These are phyloP conservation scores for Leccinum pachyderme DNA, from an alignment of 1,284 basidiomycete species.

Conservation along the genomic window DNA sequence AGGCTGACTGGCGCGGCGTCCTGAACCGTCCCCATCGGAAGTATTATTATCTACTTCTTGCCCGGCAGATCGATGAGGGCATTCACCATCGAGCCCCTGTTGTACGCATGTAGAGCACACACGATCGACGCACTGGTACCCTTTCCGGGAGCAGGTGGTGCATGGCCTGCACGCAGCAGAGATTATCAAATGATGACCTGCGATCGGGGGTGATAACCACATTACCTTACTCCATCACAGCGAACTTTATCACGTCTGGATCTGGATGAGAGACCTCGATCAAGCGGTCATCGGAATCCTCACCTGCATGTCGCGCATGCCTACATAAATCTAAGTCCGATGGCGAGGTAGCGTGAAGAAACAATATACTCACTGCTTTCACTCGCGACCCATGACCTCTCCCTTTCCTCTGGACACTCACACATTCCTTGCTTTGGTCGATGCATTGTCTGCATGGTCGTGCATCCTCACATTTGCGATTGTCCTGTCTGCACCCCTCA, in stretches of 20 bases:
- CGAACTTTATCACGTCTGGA: slow-evolving; percentile 56
- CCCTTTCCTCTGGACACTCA: slow-evolving; percentile 49
- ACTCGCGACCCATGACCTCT: slow-evolving; percentile 56
- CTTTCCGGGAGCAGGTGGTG: slow-evolving; percentile 44
- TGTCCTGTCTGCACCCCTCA: slow-evolving; percentile 50
- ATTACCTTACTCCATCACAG: slow-evolving; percentile 52
- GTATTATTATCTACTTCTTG: slow-evolving; percentile 28
- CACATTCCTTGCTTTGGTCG: slow-evolving; percentile 43
- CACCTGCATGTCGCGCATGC: slow-evolving; percentile 59
- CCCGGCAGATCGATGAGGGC: slow-evolving; percentile 37
- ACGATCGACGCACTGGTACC: slow-evolving; percentile 47
- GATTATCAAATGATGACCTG: slow-evolving; percentile 2
- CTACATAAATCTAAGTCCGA: slow-evolving; percentile 30
- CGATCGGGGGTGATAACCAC: slow-evolving; percentile 4
- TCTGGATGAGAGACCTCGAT: slow-evolving; percentile 15
- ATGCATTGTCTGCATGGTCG: slow-evolving; percentile 54
- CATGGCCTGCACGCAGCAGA: slow-evolving; percentile 41
- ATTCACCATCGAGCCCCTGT: slow-evolving; percentile 42
- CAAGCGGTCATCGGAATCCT: slow-evolving; percentile 10
- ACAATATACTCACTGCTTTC: slow-evolving; percentile 46
- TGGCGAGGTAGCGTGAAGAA: not conserved
- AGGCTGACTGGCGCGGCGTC: slow-evolving; percentile 6
- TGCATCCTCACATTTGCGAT: slow-evolving; percentile 54
- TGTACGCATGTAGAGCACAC: slow-evolving; percentile 42
- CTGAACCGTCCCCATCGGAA: slow-evolving; percentile 34